Base-by-base conservation (phyloP, 2,329 filamentous ascomycete species). In the Didymella segeticola region DNA sequence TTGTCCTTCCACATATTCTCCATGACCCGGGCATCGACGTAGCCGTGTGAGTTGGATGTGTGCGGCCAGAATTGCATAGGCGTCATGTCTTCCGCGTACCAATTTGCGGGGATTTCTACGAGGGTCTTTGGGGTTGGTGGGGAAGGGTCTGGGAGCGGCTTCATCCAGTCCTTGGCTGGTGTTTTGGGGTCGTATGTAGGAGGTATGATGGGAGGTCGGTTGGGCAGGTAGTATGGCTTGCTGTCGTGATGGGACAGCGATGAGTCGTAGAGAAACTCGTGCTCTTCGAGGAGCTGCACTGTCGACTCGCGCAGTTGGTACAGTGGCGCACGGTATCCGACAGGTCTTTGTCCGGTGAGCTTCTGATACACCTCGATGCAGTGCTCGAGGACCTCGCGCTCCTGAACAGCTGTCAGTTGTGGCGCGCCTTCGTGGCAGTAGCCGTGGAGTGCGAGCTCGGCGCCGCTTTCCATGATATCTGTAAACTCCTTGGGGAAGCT, bases 1-100 rank as follows among this genome's bases (percentile, higher is more conserved):
- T 82, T 78, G 61, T 86, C 83, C 61, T 77, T 80, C 85, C 85
- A 87, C 75, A 86, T 82, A 54, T 81, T 77, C 74, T 87, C 84
- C 23, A 87, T 78, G 1, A 82, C 77, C 9, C 79, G 75, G 4
- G 81, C 79, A 47, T 83, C 81, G 0, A 86, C 83, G 62, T 85
- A 87, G 1, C 85, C 84, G 36, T 82, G 79, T 2, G 79, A 82
- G 55, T 86, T 86, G 1, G 75, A 63, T 10, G 72, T 73, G 45
- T 80, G 74, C 7, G 79, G 79, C 48, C 70, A 78, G 58, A 75
- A 81, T 38, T 80, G 78, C 54, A 82, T 55, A 0, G 79, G 79
- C 42, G 79, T 81, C 75, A 79, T 80, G 56, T 83, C 80, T 62
- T 82, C 80, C 45, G 73, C 74, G 57, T 82, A 82, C 79, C 79